These are phyloP conservation scores for Neurospora cerealis DNA, from an alignment of 495 filamentous ascomycete genomes.

Conservation along the genomic window DNA sequence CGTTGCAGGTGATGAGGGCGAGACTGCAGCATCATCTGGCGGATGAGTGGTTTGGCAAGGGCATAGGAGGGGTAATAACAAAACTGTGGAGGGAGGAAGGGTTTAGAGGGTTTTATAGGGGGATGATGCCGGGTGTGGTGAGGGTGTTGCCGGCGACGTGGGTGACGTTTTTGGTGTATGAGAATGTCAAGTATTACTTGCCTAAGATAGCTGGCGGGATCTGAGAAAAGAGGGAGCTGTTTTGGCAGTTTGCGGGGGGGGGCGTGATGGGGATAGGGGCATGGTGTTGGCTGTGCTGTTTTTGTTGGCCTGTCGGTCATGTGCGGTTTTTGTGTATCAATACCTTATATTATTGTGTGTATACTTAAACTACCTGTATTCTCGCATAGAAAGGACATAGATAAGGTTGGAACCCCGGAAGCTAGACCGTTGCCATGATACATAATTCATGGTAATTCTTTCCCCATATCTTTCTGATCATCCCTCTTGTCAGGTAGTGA, in stretches of 20 bases:
- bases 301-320: too few species aligned
- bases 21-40: slow-evolving; percentile 84
- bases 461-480: too few species aligned
- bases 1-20: slow-evolving; percentile 83
- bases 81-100: slow-evolving; percentile 76
- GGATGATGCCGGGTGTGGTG: slow-evolving; percentile 76
- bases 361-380: too few species aligned
- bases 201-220: slow-evolving; percentile 28
- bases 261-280: too few species aligned
- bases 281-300: too few species aligned
- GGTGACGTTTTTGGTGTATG: slow-evolving; percentile 97
- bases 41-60: slow-evolving; percentile 52
- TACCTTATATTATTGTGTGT: too few species aligned
- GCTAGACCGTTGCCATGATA: too few species aligned
- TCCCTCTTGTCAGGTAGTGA: too few species aligned
- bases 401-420: too few species aligned
- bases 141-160: slow-evolving; percentile 89
- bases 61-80: slow-evolving; percentile 56
- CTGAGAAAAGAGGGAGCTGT: background rate
- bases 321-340: too few species aligned
- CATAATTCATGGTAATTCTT: too few species aligned
- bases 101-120: slow-evolving; percentile 80
- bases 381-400: too few species aligned
- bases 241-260: background rate
- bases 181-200: slow-evolving; percentile 72